phyloP scores from a whole-genome alignment of 495 filamentous ascomycete species.

The Penicillium robsamsonii region DNA sequence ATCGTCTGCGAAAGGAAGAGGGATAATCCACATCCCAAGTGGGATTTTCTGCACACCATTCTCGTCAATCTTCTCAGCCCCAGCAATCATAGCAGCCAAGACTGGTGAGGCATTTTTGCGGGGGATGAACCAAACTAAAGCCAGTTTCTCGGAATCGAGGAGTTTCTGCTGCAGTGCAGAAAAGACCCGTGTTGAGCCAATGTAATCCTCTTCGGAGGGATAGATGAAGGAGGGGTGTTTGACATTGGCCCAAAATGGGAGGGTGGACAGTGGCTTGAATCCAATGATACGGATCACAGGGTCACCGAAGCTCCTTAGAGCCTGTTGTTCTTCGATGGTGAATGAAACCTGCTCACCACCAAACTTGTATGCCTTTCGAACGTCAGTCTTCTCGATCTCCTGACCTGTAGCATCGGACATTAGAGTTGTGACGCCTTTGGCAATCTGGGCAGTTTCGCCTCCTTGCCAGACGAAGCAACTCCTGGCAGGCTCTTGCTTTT shows the following conservation, averaged over 20 bases:
- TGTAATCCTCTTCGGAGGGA: constrained; percentile 82
- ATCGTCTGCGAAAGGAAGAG: constrained; percentile 89
- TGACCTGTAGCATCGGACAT: constrained; percentile 72
- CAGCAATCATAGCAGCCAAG: constrained; percentile 78
- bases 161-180: constrained; percentile 88
- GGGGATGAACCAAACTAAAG: constrained; percentile 84
- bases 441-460: constrained; percentile 80
- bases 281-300: constrained; percentile 87
- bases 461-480: constrained; percentile 83
- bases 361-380: constrained; percentile 94
- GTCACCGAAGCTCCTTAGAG: constrained; percentile 73
- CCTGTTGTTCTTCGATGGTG: constrained; percentile 73
- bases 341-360: constrained; percentile 89
- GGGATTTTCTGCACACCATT: constrained; percentile 67
- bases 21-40: constrained; percentile 84
- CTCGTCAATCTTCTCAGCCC: constrained; percentile 63
- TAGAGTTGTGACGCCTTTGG: constrained; percentile 65
- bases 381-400: constrained; percentile 73
- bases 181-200: constrained; percentile 91
- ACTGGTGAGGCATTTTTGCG: constrained; percentile 73
- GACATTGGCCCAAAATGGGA: constrained; percentile 82
- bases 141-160: constrained; percentile 71
- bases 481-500: constrained; percentile 72
- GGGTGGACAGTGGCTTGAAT: constrained; percentile 76
- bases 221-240: constrained; percentile 91